Conservation (phyloP, 306 rosid genomes). For the Castanopsis chinensis region DNA sequence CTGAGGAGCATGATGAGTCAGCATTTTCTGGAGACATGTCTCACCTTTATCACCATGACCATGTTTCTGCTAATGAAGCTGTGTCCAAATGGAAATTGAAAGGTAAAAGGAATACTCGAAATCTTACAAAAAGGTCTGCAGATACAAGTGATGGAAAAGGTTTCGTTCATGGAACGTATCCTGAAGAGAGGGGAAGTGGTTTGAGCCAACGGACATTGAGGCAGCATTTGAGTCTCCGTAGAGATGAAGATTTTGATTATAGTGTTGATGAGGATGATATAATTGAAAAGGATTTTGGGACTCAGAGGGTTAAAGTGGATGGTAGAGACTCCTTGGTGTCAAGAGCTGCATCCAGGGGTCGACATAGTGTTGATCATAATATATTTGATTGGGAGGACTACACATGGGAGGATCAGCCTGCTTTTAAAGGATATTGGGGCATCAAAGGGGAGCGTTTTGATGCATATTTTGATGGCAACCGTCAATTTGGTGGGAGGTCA, state of each 20-base stretch:
- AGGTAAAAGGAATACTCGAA: constrained; percentile 88
- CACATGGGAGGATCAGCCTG: constrained; percentile 65
- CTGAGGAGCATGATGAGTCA: constrained; percentile 68
- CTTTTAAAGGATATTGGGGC: constrained; percentile 63
- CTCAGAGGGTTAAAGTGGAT: constrained; percentile 46
- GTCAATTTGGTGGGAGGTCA: constrained; percentile 50
- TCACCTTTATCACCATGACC: constrained; percentile 59
- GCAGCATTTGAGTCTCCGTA: constrained; percentile 26
- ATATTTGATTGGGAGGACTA: constrained; percentile 64
- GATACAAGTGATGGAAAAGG: constrained; percentile 47
- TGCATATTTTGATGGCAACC: constrained; percentile 37
- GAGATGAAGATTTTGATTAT: constrained; percentile 35
- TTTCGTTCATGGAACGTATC: constrained; percentile 47
- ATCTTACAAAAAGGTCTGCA: constrained; percentile 55
- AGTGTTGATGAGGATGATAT: constrained; percentile 41
- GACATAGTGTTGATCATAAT: constrained; percentile 34
- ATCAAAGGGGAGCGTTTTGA: constrained; percentile 42
- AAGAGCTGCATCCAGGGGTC: constrained; percentile 44
- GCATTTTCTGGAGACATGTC: constrained; percentile 65
- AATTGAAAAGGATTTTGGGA: constrained; percentile 22
- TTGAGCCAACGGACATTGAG: constrained; percentile 29
- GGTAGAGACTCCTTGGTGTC: constrained; percentile 54
- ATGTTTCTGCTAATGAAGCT: constrained; percentile 57
- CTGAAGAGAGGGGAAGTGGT: constrained; percentile 47
- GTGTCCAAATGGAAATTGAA: constrained; percentile 94